Conservation (phyloP, 2,329 filamentous ascomycete genomes). For the Colletotrichum chlorophyti region DNA sequence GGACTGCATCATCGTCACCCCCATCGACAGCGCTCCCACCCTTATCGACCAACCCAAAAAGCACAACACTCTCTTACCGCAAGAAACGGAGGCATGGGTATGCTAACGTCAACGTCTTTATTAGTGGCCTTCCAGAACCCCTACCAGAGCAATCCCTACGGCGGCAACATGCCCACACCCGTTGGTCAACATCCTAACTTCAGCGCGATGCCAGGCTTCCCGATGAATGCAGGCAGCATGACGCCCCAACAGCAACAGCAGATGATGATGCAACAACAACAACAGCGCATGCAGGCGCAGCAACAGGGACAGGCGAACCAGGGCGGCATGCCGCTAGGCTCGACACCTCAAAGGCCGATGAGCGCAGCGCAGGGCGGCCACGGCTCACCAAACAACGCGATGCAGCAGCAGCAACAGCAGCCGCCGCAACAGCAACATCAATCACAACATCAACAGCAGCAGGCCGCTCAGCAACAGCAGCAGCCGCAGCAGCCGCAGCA, state of each 20-base stretch:
- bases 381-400: slow-evolving; percentile 42
- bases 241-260: slow-evolving; percentile 43
- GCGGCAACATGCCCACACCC: slow-evolving; percentile 56
- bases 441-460: slow-evolving; percentile 39
- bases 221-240: slow-evolving; percentile 61
- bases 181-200: slow-evolving; percentile 61
- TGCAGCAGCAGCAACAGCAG: slow-evolving; percentile 38
- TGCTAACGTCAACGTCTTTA: slow-evolving; percentile 37
- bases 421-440: slow-evolving; percentile 33
- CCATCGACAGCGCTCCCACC: no score
- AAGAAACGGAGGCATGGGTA: slow-evolving; percentile 30
- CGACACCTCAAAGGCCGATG: slow-evolving; percentile 38
- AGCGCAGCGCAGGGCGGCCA: slow-evolving; percentile 34
- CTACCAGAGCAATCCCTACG: slow-evolving; percentile 64
- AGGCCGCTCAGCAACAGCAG: slow-evolving; percentile 40
- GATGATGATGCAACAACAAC: slow-evolving; percentile 36
- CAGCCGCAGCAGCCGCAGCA: slow-evolving; percentile 44
- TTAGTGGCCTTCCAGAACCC: slow-evolving; percentile 66
- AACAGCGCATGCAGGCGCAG: slow-evolving; percentile 33
- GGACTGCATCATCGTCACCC: not conserved
- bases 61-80: slow-evolving; percentile 26
- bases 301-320: slow-evolving; percentile 39
- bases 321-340: slow-evolving; percentile 34
- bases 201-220: slow-evolving; percentile 55
- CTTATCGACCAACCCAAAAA: not conserved